Base-by-base conservation (phyloP, 805 yeast species). In the Candida maesae region DNA sequence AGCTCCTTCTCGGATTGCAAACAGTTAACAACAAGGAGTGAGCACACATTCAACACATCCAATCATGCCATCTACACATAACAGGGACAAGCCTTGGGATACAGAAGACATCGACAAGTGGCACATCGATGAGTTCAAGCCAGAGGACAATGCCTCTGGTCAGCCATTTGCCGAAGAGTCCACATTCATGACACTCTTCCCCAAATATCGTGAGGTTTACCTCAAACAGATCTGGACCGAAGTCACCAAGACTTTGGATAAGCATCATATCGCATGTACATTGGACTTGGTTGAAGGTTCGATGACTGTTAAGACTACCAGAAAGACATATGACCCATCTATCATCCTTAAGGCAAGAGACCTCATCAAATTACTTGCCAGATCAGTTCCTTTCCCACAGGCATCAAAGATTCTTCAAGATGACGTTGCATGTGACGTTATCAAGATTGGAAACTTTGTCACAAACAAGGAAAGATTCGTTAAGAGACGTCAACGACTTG, bases 81-180 rank as follows among this genome's bases (percentile, higher is more conserved):
- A 93, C 64, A 82, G 80, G 58, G 98, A 93, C 55, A 91, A 91
- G 65, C 98, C 98, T 39, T 90, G 98, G 98, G 98, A 90, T 60
- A 90, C 96, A 10, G 87, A 84, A 16, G 96, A 89, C 53, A 81
- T 90, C 43, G 95, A 90, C 61, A 90, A 91, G 62, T 91, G 99
- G 99, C 71, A 75, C 53, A 70, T 79, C 26, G 95, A 87, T 26
- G 95, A 88, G 42, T 93, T 93, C 70, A 83, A 74, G 51, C 87
- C 88, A 2, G 96, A 88, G 53, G 95, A 93, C 59, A 87, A 89
- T 58, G 80, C 78, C 6, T 78, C 90, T 10, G 96, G 97, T 1
- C 72, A 74, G 35, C 85, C 96, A 15, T 93, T 93, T 59, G 74
- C 95, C n/a, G 99, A 93, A 62, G 99, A 93, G 60, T 84, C 95